Base-by-base conservation (phyloP, 139 green algal species). In the Chlorella sp. region DNA sequence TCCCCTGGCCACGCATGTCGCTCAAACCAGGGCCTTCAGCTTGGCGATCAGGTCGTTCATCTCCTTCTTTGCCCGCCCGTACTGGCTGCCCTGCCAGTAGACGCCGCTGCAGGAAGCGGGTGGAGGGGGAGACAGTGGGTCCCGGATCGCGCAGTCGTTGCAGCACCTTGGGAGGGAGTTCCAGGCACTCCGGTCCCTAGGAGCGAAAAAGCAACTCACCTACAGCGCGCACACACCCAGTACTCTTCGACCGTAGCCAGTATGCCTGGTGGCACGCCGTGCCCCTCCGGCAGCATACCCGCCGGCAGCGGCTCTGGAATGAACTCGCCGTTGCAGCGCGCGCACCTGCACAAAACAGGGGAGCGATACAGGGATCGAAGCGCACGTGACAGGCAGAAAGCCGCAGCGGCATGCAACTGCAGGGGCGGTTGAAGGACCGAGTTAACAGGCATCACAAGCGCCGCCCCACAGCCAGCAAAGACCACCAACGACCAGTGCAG, bases 311-410 rank as follows among this genome's bases (percentile, higher is more conserved):
- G 82, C 16, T 86, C 51, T 25, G 86, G 72, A 26, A 75, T 13
- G 41, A 94, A 93, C 23, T 89, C 74, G 47, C 91, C 89, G 78
- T 94, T 94, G 82, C 91, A 94, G 60, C 87, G 86, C 11, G 81
- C 76, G 51, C 80, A 85, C 21, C 78, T 83, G 62, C 38, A 25
- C 9, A 0, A 57, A n/a, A n/a, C n/a, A 17, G 57, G 47, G 32
- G 44, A 7, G n/a, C n/a, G n/a, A n/a, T n/a, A n/a, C n/a, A n/a
- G n/a, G n/a, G n/a, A n/a, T n/a, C n/a, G n/a, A n/a, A n/a, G n/a
- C n/a, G n/a, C n/a, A n/a, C n/a, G 44, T 51, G 44, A 51, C 44
- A 51, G 44, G 44, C 44, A n/a, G n/a, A n/a, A n/a, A n/a, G n/a
- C n/a, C n/a, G n/a, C n/a, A n/a, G n/a, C n/a, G n/a, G n/a, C n/a